A percentile compares a stretch with the other conserved stretches of the same genome.
Conservation (phyloP, 345 rosid species). For the Hypericum perforatum region DNA sequence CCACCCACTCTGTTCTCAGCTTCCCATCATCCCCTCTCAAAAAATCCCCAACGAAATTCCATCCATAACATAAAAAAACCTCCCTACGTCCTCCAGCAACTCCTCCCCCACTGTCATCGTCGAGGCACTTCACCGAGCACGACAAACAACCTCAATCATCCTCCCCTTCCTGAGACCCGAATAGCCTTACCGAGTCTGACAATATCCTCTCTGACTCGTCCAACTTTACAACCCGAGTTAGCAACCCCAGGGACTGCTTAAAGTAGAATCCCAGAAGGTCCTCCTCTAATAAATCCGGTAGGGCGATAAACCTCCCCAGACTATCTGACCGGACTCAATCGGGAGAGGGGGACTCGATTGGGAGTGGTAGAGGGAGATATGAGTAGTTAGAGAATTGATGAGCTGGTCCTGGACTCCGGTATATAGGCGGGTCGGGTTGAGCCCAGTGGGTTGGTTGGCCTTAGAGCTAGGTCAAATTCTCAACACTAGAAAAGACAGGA, state of each 20-base stretch:
- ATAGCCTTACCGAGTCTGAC: conserved; percentile 51
- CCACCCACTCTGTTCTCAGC: conserved; percentile 72
- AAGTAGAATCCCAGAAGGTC: conserved; percentile 66
- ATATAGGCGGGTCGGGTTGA: too few relatives aligned
- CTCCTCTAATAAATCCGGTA: conserved; percentile 63
- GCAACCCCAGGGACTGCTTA: conserved; percentile 63
- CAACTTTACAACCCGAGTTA: conserved; percentile 54
- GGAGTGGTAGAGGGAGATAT: too few relatives aligned
- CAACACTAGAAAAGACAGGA: too few relatives aligned
- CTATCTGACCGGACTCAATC: conserved; percentile 45
- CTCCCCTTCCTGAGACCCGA: conserved; percentile 61
- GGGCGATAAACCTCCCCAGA: conserved; percentile 63
- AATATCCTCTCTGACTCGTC: conserved; percentile 35
- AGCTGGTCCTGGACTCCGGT: too few relatives aligned
- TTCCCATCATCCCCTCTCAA: conserved; percentile 68
- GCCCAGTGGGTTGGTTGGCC: too few relatives aligned
- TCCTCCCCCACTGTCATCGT: conserved; percentile 52
- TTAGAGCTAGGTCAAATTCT: too few relatives aligned
- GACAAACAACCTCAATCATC: conserved; percentile 36
- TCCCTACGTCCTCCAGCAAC: conserved; percentile 48
- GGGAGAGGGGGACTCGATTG: too few relatives aligned
- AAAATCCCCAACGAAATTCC: conserved; percentile 52
- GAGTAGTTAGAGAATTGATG: too few relatives aligned
- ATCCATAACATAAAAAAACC: conserved; percentile 64
- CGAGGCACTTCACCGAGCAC: conserved; percentile 42